A percentile compares a stretch with the other conserved stretches of the same genome.
phyloP scores from a whole-genome alignment of 2,329 filamentous ascomycete species.

The Aspergillus felis region DNA sequence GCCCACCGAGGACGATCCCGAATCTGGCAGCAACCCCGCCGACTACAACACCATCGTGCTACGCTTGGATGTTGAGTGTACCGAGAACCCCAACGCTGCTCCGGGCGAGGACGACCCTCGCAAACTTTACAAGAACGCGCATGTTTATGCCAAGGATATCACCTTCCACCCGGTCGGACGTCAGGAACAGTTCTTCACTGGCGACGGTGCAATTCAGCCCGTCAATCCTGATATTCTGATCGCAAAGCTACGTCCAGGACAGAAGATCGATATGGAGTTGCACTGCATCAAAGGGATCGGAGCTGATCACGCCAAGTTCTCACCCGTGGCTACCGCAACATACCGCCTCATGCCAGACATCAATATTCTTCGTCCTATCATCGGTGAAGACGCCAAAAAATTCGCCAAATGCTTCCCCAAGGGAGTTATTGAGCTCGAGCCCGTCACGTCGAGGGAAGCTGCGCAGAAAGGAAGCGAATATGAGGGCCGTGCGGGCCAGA shows the following conservation, averaged over 20 bases:
- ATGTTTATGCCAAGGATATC: constrained; percentile 75
- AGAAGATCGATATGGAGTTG: constrained; percentile 80
- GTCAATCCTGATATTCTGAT: constrained; percentile 91
- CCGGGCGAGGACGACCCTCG: constrained; percentile 73
- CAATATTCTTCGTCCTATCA: constrained; percentile 74
- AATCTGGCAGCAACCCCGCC: constrained; percentile 46
- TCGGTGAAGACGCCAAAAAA: constrained; percentile 82
- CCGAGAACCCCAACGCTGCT: constrained; percentile 68
- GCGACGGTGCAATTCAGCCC: constrained; percentile 65
- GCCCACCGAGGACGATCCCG: constrained; percentile 60
- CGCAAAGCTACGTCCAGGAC: constrained; percentile 87
- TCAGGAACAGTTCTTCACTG: constrained; percentile 65
- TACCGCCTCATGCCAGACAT: constrained; percentile 91
- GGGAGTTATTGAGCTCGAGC: constrained; percentile 79
- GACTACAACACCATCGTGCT: constrained; percentile 89
- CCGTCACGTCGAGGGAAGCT: constrained; percentile 65
- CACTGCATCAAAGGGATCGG: constrained; percentile 95
- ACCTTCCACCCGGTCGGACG: constrained; percentile 71
- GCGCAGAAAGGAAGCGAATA: constrained; percentile 59
- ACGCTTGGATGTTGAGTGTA: constrained; percentile 73
- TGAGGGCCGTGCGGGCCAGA: constrained; percentile 70
- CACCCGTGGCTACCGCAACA: constrained; percentile 87
- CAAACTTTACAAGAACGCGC: constrained; percentile 81
- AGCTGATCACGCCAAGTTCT: constrained; percentile 94
- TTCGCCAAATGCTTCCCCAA: constrained; percentile 84